Base-by-base conservation (phyloP, 805 yeast genomes). In the Yamadazyma insecticola region DNA sequence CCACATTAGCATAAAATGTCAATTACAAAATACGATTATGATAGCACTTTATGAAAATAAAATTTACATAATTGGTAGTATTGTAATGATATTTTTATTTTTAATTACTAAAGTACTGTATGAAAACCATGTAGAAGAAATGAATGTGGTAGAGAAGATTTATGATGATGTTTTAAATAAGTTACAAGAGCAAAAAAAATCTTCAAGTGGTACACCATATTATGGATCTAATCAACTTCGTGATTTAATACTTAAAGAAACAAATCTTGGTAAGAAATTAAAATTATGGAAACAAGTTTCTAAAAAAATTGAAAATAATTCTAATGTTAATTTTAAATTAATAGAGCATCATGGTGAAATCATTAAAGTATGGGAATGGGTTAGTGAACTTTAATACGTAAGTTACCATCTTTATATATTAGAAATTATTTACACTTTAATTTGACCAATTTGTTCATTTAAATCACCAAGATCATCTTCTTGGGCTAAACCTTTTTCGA, bases 301-400 rank as follows among this genome's bases (percentile, higher is more conserved):
- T 27, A 56, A 56, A 13, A 63, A 58, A 19, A 70, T 88, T 5
- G 95, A 85, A 42, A 57, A 61, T 26, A 81, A 84, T 51, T 62
- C 82, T 14, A 81, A 80, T 46, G 74, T 88, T 9, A 71, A 78
- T 36, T 63, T 70, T 12, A 67, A 74, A 22, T 68, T 80, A 33
- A 57, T 75, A 34, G 97, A 88, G 51, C 69, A 79, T 17, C 83
- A 81, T 47, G 96, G 97, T 12, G 96, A 88, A 43, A 83, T 88
- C 38, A 76, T 83, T 70, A 77, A 78, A 49, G 85, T 85, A 21
- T 84, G 95, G 86, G 87, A 86, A 50, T 88, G 96, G 96, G 69
- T 78, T 22, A 76, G 56, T 25, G 21, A 19, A 11, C 21, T 19
- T 19, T 19, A 8, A 19, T 11, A 19, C 21, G 10, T 8, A 8